Base-by-base conservation (phyloP, 2,329 filamentous ascomycete genomes). In the Chaetomiaceae sp. region DNA sequence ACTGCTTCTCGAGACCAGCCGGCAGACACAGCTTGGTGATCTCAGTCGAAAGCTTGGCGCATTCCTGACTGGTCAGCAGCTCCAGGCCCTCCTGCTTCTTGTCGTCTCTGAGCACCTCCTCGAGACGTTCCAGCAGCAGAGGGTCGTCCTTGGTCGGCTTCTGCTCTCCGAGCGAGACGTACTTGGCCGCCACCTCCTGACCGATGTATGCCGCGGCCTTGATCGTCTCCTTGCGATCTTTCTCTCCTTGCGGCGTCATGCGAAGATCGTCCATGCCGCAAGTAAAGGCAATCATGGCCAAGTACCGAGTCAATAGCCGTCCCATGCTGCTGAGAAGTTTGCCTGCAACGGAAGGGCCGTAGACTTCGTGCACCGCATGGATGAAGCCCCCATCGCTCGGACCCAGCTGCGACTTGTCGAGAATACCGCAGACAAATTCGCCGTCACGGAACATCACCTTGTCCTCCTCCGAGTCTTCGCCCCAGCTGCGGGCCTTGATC, bases 201-300 rank as follows among this genome's bases (percentile, higher is more conserved):
- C 93, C 93, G 50, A 92, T 79, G 3, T 68, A 71, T 34, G 82
- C 72, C 1, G 89, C 87, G 44, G 79, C 79, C 56, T 77, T 71
- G 12, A 99, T 73, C 55, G 84, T 82, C 57, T 86, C 73, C 58
- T 78, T 80, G 37, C 93, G 83, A 47, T 77, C 74, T 49, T 73
- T 72, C 65, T 99, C 90, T 47, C 93, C 92, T 55, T 87, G 74
- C 1, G 79, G 74, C 0, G 92, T 97, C 45, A 99, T 80, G 51
- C 87, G 82, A 52, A 99, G 76, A 74, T 99, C 95, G 63, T 99
- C 92, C 70, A 99, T 96, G 66, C 95, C 95, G 68, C 93, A 99
- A 58, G 89, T 93, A 67, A 97, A 97, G 2, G 92, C 93, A 45
- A 91, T 81, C 84, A 96, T 95, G 64, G 93, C 88, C 54, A 97